Percentiles rank a stretch among this genome's conserved stretches.
phyloP scores from a whole-genome alignment of 352 stramenopile species.

The Globisporangium cylindrosporum region DNA sequence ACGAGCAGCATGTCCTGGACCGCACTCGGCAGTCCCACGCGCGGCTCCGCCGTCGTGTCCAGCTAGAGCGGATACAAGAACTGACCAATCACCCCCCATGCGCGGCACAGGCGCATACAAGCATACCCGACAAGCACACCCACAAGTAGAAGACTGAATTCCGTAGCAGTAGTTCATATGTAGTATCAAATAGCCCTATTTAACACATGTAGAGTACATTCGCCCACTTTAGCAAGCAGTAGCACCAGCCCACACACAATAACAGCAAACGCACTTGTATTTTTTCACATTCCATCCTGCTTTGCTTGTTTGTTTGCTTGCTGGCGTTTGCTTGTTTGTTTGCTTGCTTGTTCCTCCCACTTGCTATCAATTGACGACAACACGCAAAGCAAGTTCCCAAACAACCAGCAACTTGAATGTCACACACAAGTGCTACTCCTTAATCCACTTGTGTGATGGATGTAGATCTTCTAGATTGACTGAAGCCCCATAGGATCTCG shows the following conservation, averaged over 20 bases:
- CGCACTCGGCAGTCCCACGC: slow-evolving; percentile 23
- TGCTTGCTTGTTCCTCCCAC: not conserved
- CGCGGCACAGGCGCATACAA: not conserved
- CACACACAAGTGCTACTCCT: not conserved
- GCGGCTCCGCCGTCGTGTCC: slow-evolving; percentile 15
- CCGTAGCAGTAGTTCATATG: not conserved
- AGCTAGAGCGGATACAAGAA: slow-evolving; percentile 7
- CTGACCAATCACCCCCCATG: not conserved
- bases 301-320: not conserved
- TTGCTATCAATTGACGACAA: slow-evolving; percentile 2
- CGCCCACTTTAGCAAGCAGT: not conserved
- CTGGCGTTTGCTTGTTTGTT: not conserved
- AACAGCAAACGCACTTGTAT: slow-evolving; percentile 7
- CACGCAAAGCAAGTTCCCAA: not conserved
- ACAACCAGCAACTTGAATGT: not conserved
- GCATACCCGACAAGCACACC: not conserved
- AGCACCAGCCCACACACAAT: not conserved
- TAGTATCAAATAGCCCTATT: slow-evolving; percentile 5
- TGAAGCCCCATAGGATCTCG: not conserved
- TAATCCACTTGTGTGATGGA: not conserved
- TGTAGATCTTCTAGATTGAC: not conserved
- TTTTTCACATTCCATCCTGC: not conserved
- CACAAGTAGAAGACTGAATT: not conserved
- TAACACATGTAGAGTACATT: slow-evolving; percentile 8
- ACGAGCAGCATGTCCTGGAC: slow-evolving; percentile 68